Evolutionary conservation across 768 basidiomycete genomes (phyloP).

Genomic region (Sutorius australiensis): DNA sequence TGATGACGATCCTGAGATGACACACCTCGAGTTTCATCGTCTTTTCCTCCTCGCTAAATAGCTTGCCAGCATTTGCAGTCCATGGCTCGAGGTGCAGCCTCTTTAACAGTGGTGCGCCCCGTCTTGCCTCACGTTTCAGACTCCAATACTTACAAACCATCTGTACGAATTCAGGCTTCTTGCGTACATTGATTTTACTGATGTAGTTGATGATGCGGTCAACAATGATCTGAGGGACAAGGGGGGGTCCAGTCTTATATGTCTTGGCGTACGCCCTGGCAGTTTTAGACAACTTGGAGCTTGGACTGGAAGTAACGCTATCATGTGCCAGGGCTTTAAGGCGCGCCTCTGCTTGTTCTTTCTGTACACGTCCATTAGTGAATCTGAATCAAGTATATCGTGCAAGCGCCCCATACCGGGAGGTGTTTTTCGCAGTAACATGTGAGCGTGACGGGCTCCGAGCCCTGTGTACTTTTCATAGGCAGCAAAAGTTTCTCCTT

Average conservation of each 20-base stretch:
- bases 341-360: conserved; percentile 65
- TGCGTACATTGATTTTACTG: conserved; percentile 61
- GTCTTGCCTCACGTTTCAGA: conserved; percentile 86
- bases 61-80: conserved; percentile 70
- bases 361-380: conserved; percentile 35
- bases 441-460: conserved; percentile 68
- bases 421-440: conserved; percentile 91
- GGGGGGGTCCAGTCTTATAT: conserved; percentile 88
- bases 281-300: conserved; percentile 59
- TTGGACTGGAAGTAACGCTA: conserved; percentile 38
- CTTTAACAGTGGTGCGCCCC: conserved; percentile 93
- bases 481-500: conserved; percentile 80
- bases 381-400: not conserved
- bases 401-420: conserved; percentile 51
- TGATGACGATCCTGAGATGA: not conserved
- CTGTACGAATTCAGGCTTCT: conserved; percentile 73
- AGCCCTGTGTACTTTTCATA: conserved; percentile 78
- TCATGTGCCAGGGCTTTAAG: conserved; percentile 49
- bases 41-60: conserved; percentile 81
- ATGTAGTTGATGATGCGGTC: conserved; percentile 76
- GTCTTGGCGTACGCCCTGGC: conserved; percentile 90
- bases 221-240: conserved; percentile 85
- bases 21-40: conserved; percentile 76
- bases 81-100: conserved; percentile 94
- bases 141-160: conserved; percentile 93